Percentiles rank a stretch among this genome's conserved stretches.
Evolutionary conservation across 305 asterid genomes (phyloP).

Genomic region (Salvia sclarea): DNA sequence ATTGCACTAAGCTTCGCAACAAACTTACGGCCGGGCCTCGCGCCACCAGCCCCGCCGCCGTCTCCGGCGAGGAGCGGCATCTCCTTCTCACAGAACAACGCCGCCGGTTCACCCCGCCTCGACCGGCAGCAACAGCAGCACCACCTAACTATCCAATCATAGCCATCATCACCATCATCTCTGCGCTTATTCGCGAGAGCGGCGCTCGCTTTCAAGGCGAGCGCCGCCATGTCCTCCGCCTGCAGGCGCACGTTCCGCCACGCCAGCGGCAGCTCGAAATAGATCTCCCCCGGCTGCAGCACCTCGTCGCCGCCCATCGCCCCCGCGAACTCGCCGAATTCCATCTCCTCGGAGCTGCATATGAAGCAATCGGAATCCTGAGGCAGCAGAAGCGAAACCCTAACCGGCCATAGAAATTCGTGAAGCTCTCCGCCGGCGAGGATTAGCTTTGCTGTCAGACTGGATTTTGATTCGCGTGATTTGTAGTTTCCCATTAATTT

Average conservation of each 20-base stretch:
- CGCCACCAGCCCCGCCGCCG: constrained; percentile 26
- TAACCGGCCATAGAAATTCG: constrained; percentile 49
- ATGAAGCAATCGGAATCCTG: constrained; percentile 46
- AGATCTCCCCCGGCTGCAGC: constrained; percentile 60
- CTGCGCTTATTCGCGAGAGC: constrained; percentile 41
- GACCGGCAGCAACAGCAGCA: constrained; percentile 33
- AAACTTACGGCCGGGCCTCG: constrained; percentile 29
- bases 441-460: constrained; percentile 48
- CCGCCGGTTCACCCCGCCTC: constrained; percentile 30
- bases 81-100: constrained; percentile 39
- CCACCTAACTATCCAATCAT: not conserved
- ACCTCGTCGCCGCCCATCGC: constrained; percentile 51
- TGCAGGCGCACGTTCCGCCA: constrained; percentile 52
- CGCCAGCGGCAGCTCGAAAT: constrained; percentile 56
- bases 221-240: constrained; percentile 57
- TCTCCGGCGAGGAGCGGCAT: constrained; percentile 30
- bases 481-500: constrained; percentile 48
- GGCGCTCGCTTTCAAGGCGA: constrained; percentile 62
- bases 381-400: constrained; percentile 44
- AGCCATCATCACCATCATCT: constrained; percentile 19
- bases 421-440: constrained; percentile 48
- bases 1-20: constrained; percentile 40
- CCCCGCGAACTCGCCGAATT: constrained; percentile 46
- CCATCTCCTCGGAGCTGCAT: constrained; percentile 70
- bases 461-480: constrained; percentile 35